Conservation (phyloP, 2,329 filamentous ascomycete species). For the Penicillium sp. region DNA sequence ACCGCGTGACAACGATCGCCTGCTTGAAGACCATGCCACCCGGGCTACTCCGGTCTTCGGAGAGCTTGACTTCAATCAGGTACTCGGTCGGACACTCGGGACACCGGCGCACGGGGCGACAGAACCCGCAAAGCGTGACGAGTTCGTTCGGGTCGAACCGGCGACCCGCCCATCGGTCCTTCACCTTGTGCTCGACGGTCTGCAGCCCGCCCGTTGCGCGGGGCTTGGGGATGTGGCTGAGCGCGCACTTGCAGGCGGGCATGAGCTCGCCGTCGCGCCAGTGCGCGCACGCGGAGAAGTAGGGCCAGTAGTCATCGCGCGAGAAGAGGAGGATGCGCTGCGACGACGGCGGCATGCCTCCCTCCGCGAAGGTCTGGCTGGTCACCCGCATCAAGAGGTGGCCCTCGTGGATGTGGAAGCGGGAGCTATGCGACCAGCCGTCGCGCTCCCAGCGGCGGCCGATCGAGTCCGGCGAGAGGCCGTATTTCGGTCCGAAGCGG, state of each 20-base stretch:
- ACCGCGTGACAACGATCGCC: slow-evolving; percentile 59
- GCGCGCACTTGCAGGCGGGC: slow-evolving; percentile 59
- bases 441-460: slow-evolving; percentile 55
- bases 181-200: slow-evolving; percentile 43
- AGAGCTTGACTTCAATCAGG: slow-evolving; percentile 58
- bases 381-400: slow-evolving; percentile 59
- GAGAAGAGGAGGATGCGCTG: slow-evolving; percentile 58
- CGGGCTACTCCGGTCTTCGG: slow-evolving; percentile 53
- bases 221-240: slow-evolving; percentile 55
- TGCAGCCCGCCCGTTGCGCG: slow-evolving; percentile 40
- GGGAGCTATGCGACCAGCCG: slow-evolving; percentile 55
- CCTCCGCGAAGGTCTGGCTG: slow-evolving; percentile 53
- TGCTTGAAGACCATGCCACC: slow-evolving; percentile 53
- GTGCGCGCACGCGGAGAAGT: slow-evolving; percentile 61
- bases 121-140: slow-evolving; percentile 51
- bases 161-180: slow-evolving; percentile 30
- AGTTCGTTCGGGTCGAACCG: slow-evolving; percentile 45
- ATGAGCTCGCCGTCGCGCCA: slow-evolving; percentile 62
- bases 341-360: slow-evolving; percentile 51
- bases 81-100: slow-evolving; percentile 63
- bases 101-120: slow-evolving; percentile 59
- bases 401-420: slow-evolving; percentile 54
- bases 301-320: slow-evolving; percentile 60
- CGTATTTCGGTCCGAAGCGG: slow-evolving; percentile 49
- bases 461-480: slow-evolving; percentile 49